A percentile compares a stretch with the other conserved stretches of the same genome.
phyloP scores from a whole-genome alignment of 331 rosid species.

The Arachis monticola region DNA sequence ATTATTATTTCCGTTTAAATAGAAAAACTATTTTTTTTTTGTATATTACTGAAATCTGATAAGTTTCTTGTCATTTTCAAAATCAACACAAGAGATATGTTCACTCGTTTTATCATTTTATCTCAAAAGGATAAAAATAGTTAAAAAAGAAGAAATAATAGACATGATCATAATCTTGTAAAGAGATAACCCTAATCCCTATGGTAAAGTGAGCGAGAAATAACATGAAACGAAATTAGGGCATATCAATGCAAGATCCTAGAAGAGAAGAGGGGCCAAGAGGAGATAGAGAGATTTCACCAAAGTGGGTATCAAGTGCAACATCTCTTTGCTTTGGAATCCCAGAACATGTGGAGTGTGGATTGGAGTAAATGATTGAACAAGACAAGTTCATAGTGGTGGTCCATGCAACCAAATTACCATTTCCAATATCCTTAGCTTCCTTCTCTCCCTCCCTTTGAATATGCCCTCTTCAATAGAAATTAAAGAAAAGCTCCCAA shows the following conservation, averaged over 20 bases:
- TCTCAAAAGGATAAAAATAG: too few relatives aligned
- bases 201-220: conserved; percentile 25
- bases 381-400: conserved; percentile 60
- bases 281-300: conserved; percentile 39
- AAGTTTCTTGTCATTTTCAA: too few relatives aligned
- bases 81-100: too few relatives aligned
- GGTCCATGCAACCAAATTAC: conserved; percentile 40
- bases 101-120: too few relatives aligned
- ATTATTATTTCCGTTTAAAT: too few relatives aligned
- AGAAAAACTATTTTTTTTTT: too few relatives aligned
- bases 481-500: neutral
- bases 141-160: too few relatives aligned
- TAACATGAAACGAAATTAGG: conserved; percentile 12
- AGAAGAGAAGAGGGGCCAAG: conserved; percentile 26
- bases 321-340: conserved; percentile 46
- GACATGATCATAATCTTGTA: too few relatives aligned
- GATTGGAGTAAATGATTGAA: conserved; percentile 59
- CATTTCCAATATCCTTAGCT: neutral
- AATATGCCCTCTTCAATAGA: neutral
- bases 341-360: conserved; percentile 47
- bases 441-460: too few relatives aligned
- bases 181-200: neutral
- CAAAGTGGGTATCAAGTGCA: conserved; percentile 45
- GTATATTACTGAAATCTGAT: too few relatives aligned
- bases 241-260: neutral